Evolutionary conservation across 495 filamentous ascomycete genomes (phyloP).

Genomic region (Podospora conica): DNA sequence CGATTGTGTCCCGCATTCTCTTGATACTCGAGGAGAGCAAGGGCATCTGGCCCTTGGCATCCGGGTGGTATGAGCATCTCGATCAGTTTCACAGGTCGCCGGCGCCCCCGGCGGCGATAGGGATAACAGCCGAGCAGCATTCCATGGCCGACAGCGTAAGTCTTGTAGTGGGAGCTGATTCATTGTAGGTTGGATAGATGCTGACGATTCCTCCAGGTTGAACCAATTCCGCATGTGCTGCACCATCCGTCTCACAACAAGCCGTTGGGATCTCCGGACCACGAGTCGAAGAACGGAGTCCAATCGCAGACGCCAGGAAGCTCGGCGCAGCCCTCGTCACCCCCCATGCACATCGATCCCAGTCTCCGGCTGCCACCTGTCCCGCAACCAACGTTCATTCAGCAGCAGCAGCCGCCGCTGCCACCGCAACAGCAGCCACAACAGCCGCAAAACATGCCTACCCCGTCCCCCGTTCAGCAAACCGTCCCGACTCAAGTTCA

Average conservation of each 20-base stretch:
- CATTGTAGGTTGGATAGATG: not conserved
- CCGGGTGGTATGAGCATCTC: slow-evolving; percentile 39
- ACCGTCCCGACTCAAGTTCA: not conserved
- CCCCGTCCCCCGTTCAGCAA: not conserved
- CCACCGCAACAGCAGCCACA: not conserved
- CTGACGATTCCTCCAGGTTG: slow-evolving; percentile 15
- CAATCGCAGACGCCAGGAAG: not conserved
- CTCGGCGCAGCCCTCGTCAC: slow-evolving; percentile 2
- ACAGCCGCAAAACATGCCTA: not conserved
- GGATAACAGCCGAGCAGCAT: slow-evolving; percentile 31
- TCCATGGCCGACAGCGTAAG: slow-evolving; percentile 45
- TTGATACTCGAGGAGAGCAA: slow-evolving; percentile 36
- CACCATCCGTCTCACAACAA: slow-evolving; percentile 14
- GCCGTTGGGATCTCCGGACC: slow-evolving; percentile 13
- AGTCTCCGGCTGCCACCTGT: slow-evolving; percentile 11
- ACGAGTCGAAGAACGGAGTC: slow-evolving; percentile 6
- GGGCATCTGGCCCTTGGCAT: slow-evolving; percentile 41
- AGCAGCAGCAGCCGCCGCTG: not conserved
- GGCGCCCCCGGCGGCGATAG: slow-evolving; percentile 30
- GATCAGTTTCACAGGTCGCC: slow-evolving; percentile 36
- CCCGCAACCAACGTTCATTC: slow-evolving; percentile 7
- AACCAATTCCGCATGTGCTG: slow-evolving; percentile 30
- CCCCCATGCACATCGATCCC: slow-evolving; percentile 20
- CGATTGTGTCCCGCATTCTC: slow-evolving; percentile 36
- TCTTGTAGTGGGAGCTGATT: not conserved